phyloP scores from a whole-genome alignment of 140 eudicot species.

The Bidens hawaiensis region DNA sequence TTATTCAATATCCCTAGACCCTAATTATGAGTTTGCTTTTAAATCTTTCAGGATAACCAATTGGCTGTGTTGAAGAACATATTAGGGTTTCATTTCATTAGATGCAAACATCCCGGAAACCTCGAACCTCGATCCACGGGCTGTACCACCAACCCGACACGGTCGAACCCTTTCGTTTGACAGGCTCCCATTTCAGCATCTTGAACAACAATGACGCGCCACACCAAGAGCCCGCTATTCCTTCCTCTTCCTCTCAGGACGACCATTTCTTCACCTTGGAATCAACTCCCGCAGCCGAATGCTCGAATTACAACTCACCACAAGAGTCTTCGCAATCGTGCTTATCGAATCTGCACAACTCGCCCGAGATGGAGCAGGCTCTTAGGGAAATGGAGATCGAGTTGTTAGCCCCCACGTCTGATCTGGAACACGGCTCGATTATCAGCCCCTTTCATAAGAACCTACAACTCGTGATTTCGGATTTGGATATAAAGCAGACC shows the following conservation, averaged over 20 bases:
- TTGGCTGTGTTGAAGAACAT: background rate
- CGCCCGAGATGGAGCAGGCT: constrained; percentile 23
- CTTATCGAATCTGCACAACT: constrained; percentile 37
- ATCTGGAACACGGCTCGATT: constrained; percentile 32
- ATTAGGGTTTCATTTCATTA: constrained; percentile 1
- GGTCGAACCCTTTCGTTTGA: constrained; percentile 32
- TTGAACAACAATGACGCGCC: constrained; percentile 26
- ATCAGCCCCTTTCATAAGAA: constrained; percentile 23
- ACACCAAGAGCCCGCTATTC: constrained; percentile 14
- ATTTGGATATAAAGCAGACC: constrained; percentile 32
- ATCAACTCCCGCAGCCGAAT: constrained; percentile 31
- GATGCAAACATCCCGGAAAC: constrained; percentile 44
- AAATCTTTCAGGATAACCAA: background rate
- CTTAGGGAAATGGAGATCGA: constrained; percentile 27
- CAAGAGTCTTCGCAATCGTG: constrained; percentile 41
- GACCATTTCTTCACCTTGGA: constrained; percentile 47
- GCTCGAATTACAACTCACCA: constrained; percentile 29
- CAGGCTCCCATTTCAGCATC: constrained; percentile 28
- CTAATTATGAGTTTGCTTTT: background rate
- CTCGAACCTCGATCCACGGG: constrained; percentile 29
- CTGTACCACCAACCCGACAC: constrained; percentile 31
- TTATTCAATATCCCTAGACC: background rate
- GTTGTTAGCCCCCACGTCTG: constrained; percentile 36
- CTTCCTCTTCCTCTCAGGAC: constrained; percentile 11
- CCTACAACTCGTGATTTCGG: constrained; percentile 24